phyloP scores from a whole-genome alignment of 2,329 filamentous ascomycete genomes.

The Fusarium burgessii region DNA sequence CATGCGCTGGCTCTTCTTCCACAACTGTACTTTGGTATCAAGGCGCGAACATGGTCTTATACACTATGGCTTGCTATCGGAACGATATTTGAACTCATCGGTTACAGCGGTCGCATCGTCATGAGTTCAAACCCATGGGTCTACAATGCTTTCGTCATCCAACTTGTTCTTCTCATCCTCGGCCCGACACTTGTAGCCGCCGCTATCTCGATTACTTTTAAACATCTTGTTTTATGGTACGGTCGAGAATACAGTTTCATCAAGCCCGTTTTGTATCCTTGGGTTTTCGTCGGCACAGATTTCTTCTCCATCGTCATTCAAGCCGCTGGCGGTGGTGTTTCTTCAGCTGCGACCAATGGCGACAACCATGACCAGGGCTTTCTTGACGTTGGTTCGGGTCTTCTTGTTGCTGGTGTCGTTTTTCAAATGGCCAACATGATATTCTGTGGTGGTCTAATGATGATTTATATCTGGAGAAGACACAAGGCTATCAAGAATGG shows the following conservation, averaged over 20 bases:
- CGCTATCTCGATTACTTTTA: constrained; percentile 58
- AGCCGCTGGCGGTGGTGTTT: constrained; percentile 38
- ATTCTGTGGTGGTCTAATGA: constrained; percentile 40
- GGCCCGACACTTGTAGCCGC: constrained; percentile 58
- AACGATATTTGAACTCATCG: constrained; percentile 55
- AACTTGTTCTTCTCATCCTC: constrained; percentile 57
- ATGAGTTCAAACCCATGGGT: constrained; percentile 56
- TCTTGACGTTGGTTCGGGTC: constrained; percentile 27
- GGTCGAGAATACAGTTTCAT: constrained; percentile 54
- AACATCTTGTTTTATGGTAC: constrained; percentile 58
- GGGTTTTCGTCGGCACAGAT: constrained; percentile 62
- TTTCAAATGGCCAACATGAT: constrained; percentile 44
- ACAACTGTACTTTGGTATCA: constrained; percentile 50
- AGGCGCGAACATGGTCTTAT: constrained; percentile 55
- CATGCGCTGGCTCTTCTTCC: constrained; percentile 51
- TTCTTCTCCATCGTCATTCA: constrained; percentile 51
- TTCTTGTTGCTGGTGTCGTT: constrained; percentile 41
- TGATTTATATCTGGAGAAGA: constrained; percentile 40
- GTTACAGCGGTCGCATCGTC: constrained; percentile 57
- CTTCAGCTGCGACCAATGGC: constrained; percentile 27
- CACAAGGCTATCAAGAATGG: constrained; percentile 28
- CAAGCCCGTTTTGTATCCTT: constrained; percentile 57
- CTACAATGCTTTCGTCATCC: constrained; percentile 55
- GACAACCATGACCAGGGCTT: constrained; percentile 16
- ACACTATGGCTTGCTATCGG: constrained; percentile 53